A percentile compares a stretch with the other conserved stretches of the same genome.
These are phyloP conservation scores for Vararia minispora DNA, from an alignment of 768 basidiomycete species.

Conservation along the genomic window DNA sequence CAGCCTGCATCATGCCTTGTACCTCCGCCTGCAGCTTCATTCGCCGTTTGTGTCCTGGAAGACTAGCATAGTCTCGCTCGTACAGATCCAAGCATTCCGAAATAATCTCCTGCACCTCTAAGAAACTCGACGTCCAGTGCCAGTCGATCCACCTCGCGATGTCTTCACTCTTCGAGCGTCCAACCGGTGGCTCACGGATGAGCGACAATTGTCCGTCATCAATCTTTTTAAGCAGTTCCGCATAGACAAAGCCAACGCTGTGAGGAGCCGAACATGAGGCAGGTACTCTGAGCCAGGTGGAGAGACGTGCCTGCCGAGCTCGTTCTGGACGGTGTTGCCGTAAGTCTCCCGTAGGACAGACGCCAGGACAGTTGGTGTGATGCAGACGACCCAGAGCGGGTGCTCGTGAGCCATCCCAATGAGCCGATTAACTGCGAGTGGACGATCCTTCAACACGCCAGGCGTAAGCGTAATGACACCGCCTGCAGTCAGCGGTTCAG, in stretches of 20 bases:
- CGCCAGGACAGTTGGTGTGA: conserved; percentile 55
- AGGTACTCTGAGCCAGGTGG: too few relatives aligned
- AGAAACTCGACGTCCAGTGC: too few relatives aligned
- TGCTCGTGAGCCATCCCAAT: conserved; percentile 46
- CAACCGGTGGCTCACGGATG: conserved; percentile 34
- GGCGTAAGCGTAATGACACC: conserved; percentile 67
- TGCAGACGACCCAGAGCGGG: conserved; percentile 57
- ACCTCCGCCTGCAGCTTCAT: too few relatives aligned
- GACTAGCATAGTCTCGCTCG: too few relatives aligned
- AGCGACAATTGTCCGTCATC: conserved; percentile 46
- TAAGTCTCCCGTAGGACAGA: conserved; percentile 33
- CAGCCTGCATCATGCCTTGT: conserved; percentile 30
- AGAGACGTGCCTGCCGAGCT: too few relatives aligned
- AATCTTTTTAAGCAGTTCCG: conserved; percentile 34
- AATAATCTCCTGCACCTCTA: too few relatives aligned
- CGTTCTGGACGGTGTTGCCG: conserved; percentile 11
- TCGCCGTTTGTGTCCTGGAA: too few relatives aligned
- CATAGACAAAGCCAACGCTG: conserved; percentile 12
- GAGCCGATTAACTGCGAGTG: conserved; percentile 32
- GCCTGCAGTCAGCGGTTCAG: conserved; percentile 33
- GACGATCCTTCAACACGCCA: conserved; percentile 42
- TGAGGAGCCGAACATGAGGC: too few relatives aligned
- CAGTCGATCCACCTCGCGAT: conserved; percentile 5
- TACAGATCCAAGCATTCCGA: too few relatives aligned
- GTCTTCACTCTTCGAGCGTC: conserved; percentile 11